Evolutionary conservation across 495 filamentous ascomycete species (phyloP), one percentile per base, ranked within the genome.

Genomic region (Delitschia confertaspora): DNA sequence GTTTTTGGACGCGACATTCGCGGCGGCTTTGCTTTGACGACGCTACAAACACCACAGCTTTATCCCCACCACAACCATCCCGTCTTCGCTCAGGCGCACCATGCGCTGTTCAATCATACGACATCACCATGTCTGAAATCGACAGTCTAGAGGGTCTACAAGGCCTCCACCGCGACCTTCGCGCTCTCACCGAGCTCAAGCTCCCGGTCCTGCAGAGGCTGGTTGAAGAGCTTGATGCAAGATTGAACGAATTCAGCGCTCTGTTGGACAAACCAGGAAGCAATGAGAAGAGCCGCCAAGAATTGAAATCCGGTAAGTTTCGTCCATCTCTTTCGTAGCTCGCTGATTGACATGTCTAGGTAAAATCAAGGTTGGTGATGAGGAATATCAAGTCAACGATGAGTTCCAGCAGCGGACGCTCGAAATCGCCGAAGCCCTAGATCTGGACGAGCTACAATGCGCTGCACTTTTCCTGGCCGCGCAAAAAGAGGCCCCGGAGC

Each of bases 361-460:
- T 27, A 47, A 38, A 82, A 68, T 95, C 42, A 74, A 65, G 13
- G 57, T 91, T 44, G 71, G 74, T 51, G 80, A 80, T 44, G 71
- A 72, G 6, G 77, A 88, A 53, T 95, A 86, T 59, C 54, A 72
- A n/a, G 66, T 96, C 59, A 95, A 93, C 59, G 69, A 80, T 29
- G 79, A 89, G 53, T 96, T 96, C 61, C 73, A 86, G 60, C 78
- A 93, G 61, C 73, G 78, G 41, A 71, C 80, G 24, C 68, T 88
- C 13, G 72, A 83, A 58, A 64, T 96, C 26, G 85, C 88, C 37
- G 89, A 96, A 65, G 79, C 79, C 18, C 69, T 95, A 39, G 75
- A 93, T 51, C 70, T 99, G 20, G 89, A 99, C 63, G 91, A 99
- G 62, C 51, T 93, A 35, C 69, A 87, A 57, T 81, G 93, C 16